These are phyloP conservation scores for Cytospora leucostoma DNA, from an alignment of 2,329 filamentous ascomycete genomes.

Conservation along the genomic window DNA sequence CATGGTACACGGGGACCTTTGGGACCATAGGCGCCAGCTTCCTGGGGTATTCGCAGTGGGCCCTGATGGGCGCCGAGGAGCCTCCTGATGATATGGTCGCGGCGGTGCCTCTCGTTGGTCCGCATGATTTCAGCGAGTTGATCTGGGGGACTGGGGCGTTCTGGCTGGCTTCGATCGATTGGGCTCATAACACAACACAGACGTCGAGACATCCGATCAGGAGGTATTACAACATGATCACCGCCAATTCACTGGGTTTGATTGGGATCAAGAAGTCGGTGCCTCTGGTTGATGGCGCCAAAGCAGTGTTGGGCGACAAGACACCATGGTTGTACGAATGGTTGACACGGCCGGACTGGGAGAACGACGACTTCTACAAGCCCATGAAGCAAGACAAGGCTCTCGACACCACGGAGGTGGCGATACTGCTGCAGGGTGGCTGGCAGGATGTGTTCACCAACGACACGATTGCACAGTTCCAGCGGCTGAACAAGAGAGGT, in stretches of 20 bases:
- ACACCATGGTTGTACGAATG: constrained; percentile 19
- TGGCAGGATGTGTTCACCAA: constrained; percentile 24
- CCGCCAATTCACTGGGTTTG: neutral
- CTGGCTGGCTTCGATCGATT: constrained; percentile 18
- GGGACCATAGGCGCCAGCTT: constrained; percentile 30
- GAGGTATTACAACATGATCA: neutral
- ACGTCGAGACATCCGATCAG: neutral
- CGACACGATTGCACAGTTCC: constrained; percentile 5
- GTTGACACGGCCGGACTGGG: constrained; percentile 5
- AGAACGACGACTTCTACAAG: constrained; percentile 11
- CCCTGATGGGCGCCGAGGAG: constrained; percentile 26
- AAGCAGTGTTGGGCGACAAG: constrained; percentile 3
- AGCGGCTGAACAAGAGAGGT: constrained; percentile 11
- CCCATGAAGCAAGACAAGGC: constrained; percentile 16
- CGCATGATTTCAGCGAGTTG: constrained; percentile 25
- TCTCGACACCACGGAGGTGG: constrained; percentile 1
- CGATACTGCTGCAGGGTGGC: constrained; percentile 17
- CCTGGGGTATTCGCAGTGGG: constrained; percentile 31
- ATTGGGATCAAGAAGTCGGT: constrained; percentile 10
- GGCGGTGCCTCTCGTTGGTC: constrained; percentile 17
- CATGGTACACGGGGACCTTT: constrained; percentile 31
- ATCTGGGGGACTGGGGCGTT: constrained; percentile 29
- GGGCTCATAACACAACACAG: constrained; percentile 4
- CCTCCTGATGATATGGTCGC: constrained; percentile 27
- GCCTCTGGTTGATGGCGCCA: constrained; percentile 19